Base-by-base conservation (phyloP, 768 basidiomycete genomes). In the Termitomyces sp. region DNA sequence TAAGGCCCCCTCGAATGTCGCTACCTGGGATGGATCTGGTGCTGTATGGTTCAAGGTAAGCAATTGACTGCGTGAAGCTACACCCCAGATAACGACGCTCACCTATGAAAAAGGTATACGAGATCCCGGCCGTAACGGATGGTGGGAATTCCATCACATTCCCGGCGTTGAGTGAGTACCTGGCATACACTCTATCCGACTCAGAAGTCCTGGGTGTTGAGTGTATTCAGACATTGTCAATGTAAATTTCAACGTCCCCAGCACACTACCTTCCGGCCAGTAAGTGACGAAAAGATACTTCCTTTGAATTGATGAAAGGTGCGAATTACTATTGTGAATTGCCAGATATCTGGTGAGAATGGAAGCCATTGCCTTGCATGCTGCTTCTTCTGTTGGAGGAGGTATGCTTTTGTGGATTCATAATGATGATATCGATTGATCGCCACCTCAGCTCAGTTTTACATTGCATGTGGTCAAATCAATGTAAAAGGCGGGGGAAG, bases 11-110 rank as follows among this genome's bases (percentile, higher is more conserved):
- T 63, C 63, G 3, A 41, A 60, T 40, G 55, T 56, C 4, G 25
- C 56, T 20, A 54, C 46, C 6, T 76, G 70, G 63, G 74, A 72
- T 42, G 76, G 76, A 22, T 68, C 69, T 50, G 77, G 78, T 51
- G 52, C 53, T 33, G 74, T 74, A 39, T 77, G 76, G 75, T 77
- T 78, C 68, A 73, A 74, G 59, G 71, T 67, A 32, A 18, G 44
- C n/a, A 29, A n/a, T 10, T 35, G 7, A 16, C 20, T 3, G 0
- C 9, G 29, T 29, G 29, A 29, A 29, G 9, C 9, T 15, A 15
- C 33, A 5, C 7, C 3, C 33, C 33, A 35, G 13, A 15, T 35
- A 15, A 35, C 15, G 33, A 35, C 15, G 13, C 13, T 35, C 33
- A 35, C 13, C 29, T 15, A 35, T 35, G 33, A 15, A 35, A 7